Conservation (phyloP, 2,329 filamentous ascomycete genomes). For the Colletotrichum destructivum region DNA sequence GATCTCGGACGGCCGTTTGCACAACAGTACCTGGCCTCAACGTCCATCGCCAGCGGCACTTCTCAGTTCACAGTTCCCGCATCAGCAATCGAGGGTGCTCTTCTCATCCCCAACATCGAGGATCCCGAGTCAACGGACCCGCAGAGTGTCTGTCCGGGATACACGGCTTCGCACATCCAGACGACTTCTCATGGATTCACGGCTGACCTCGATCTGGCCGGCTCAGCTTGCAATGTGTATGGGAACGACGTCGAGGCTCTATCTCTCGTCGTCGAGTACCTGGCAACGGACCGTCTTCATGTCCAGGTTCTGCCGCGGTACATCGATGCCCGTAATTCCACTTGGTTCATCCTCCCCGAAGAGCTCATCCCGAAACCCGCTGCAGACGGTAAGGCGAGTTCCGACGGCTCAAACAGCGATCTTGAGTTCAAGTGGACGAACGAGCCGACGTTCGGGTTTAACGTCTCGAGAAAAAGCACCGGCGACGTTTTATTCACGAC, state of each 20-base stretch:
- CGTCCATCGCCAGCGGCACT: background rate
- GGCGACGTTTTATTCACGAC: conserved; percentile 80
- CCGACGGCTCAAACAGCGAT: conserved; percentile 61
- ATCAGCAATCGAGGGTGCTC: conserved; percentile 27
- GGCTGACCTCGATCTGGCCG: conserved; percentile 79
- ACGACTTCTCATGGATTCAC: conserved; percentile 70
- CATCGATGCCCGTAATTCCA: conserved; percentile 72
- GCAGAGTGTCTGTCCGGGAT: conserved; percentile 74
- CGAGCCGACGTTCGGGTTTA: conserved; percentile 77
- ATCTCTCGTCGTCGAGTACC: conserved; percentile 77
- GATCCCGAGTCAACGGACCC: conserved; percentile 35
- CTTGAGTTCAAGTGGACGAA: conserved; percentile 69
- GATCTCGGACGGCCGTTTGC: conserved; percentile 9
- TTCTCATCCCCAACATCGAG: conserved; percentile 33
- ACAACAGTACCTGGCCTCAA: conserved; percentile 15
- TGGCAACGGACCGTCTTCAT: conserved; percentile 76
- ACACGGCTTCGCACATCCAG: conserved; percentile 73
- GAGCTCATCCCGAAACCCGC: conserved; percentile 72
- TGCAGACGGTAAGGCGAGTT: conserved; percentile 15
- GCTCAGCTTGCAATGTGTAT: conserved; percentile 81
- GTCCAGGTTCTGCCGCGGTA: conserved; percentile 79
- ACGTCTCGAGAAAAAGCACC: conserved; percentile 70
- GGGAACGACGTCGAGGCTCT: conserved; percentile 81
- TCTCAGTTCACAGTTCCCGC: conserved; percentile 24
- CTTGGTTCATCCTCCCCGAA: conserved; percentile 78